A percentile compares a stretch with the other conserved stretches of the same genome.
Conservation (phyloP, 169 alveolate genomes). For the Plasmodium gaboni region DNA sequence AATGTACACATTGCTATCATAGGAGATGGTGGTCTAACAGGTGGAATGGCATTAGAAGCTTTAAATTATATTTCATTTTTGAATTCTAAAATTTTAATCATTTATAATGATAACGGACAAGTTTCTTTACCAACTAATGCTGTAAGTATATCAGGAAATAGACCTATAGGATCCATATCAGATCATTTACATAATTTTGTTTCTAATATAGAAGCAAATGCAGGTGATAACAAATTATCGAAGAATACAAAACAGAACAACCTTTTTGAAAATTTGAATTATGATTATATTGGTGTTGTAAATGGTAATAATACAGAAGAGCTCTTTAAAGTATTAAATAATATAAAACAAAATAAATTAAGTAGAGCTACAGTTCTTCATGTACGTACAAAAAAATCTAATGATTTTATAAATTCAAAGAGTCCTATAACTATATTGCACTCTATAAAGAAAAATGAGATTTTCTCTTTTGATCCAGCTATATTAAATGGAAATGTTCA, state of each 20-base stretch:
- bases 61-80: slow-evolving; percentile 85
- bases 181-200: slow-evolving; percentile 57
- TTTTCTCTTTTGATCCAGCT: slow-evolving; percentile 23
- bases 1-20: slow-evolving; percentile 85
- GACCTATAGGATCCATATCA: slow-evolving; percentile 78
- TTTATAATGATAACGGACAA: slow-evolving; percentile 91
- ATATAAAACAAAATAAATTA: slow-evolving; percentile 26
- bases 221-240: background rate
- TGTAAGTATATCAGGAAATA: slow-evolving; percentile 75
- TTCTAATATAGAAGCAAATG: slow-evolving; percentile 8
- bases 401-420: slow-evolving; percentile 84
- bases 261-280: slow-evolving; percentile 66
- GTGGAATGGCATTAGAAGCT: slow-evolving; percentile 93
- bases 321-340: slow-evolving; percentile 75
- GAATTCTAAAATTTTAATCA: slow-evolving; percentile 87
- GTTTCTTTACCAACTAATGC: slow-evolving; percentile 89
- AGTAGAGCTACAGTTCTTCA: slow-evolving; percentile 85
- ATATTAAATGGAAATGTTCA: background rate
- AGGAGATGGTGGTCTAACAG: slow-evolving; percentile 93
- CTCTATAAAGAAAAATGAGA: slow-evolving; percentile 71
- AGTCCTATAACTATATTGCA: slow-evolving; percentile 86
- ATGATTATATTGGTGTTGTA: slow-evolving; percentile 84
- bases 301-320: slow-evolving; percentile 87
- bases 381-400: slow-evolving; percentile 85
- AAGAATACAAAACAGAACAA: slow-evolving; percentile 15